Evolutionary conservation across 2,329 filamentous ascomycete genomes (phyloP), one percentile per base, ranked within the genome.

Genomic region (Penicillium sp.): DNA sequence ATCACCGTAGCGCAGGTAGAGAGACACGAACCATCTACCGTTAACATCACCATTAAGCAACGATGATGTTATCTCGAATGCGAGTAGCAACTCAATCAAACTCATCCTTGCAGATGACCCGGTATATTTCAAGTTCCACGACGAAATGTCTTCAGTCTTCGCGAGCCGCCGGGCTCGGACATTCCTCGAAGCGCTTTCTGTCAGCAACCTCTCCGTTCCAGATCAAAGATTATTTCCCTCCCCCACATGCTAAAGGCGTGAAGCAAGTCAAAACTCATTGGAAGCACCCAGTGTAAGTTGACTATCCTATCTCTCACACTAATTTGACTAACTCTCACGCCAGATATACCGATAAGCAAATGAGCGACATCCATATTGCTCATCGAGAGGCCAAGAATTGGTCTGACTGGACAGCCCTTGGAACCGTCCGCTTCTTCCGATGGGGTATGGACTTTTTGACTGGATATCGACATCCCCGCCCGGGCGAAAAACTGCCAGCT

Each of bases 401-500:
- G 68, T 89, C 91, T 3, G 94, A 99, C 71, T 87, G 85, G 77
- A 75, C 88, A 3, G 94, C 94, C 2, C 87, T 94, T 68, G 82
- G 84, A 54, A 85, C 91, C 60, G 88, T 97, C 45, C 85, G 90
- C 6, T 61, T 92, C 19, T 82, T 92, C 34, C 83, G 93, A 47
- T 93, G 85, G 81, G 86, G 86, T 8, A 91, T 95, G 76, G 93
- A 97, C 70, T 76, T 87, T 31, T 89, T 83, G 14, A 96, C 92
- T 0, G 91, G 92, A 11, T 89, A 91, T 62, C 86, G 85, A 28
- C 91, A 96, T 69, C 83, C 90, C 59, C 83, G 79, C 9, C 76
- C 80, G 2, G 74, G 76, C 2, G 69, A 75, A 48, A 65, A 64
- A 55, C 63, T 54, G 47, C 58, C 26, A 0, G 83, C 79, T 76